A percentile compares a stretch with the other conserved stretches of the same genome.
Conservation (phyloP, 352 stramenopile species). For the Pythium utonaiense region DNA sequence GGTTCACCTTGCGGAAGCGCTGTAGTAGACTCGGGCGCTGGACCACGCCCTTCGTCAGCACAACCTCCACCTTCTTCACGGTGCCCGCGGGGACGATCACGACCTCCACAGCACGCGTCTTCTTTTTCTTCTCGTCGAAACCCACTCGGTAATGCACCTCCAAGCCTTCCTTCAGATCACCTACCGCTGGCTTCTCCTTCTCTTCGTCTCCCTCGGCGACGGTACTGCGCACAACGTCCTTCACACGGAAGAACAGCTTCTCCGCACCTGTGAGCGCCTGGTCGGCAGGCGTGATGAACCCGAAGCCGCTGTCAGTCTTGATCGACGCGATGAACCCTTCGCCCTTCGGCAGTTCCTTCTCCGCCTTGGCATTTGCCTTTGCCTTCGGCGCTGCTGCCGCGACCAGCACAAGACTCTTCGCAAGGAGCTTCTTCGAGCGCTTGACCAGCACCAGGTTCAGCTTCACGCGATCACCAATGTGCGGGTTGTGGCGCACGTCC, state of each 20-base stretch:
- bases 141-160: slow-evolving; percentile 61
- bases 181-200: background rate
- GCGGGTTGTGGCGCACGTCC: slow-evolving; percentile 67
- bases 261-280: slow-evolving; percentile 36
- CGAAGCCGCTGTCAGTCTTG: slow-evolving; percentile 66
- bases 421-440: slow-evolving; percentile 64
- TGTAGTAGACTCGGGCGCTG: slow-evolving; percentile 60
- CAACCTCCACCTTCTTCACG: slow-evolving; percentile 41
- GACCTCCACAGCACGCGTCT: slow-evolving; percentile 47
- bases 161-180: slow-evolving; percentile 63
- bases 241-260: slow-evolving; percentile 82
- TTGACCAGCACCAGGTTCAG: slow-evolving; percentile 59
- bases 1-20: slow-evolving; percentile 30
- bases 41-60: slow-evolving; percentile 48
- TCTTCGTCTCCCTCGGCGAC: background rate
- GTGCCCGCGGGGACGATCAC: slow-evolving; percentile 52
- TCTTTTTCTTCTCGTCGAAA: slow-evolving; percentile 76
- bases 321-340: slow-evolving; percentile 65
- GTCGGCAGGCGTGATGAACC: slow-evolving; percentile 65
- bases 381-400: slow-evolving; percentile 23
- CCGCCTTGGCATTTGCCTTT: slow-evolving; percentile 12
- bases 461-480: slow-evolving; percentile 54
- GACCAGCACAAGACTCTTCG: slow-evolving; percentile 45
- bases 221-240: slow-evolving; percentile 46
- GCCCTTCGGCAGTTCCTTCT: slow-evolving; percentile 25